A percentile compares a stretch with the other conserved stretches of the same genome.
These are phyloP conservation scores for Camptophora hylomeconis DNA, from an alignment of 2,329 filamentous ascomycete genomes.

Conservation along the genomic window DNA sequence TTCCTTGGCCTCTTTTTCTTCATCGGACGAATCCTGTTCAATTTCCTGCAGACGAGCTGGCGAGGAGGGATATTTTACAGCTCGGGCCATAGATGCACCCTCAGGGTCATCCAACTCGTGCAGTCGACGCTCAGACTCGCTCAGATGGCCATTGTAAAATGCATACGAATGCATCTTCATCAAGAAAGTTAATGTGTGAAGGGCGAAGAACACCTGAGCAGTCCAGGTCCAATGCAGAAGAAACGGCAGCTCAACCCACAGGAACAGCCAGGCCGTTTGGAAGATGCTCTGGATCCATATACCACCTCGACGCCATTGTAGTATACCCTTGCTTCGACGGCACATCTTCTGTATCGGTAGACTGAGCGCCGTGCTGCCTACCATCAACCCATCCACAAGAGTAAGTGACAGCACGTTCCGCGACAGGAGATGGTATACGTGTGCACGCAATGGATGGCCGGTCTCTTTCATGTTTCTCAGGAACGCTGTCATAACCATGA, in stretches of 20 bases:
- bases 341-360: conserved; percentile 62
- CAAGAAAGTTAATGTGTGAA: conserved; percentile 80
- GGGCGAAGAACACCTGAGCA: conserved; percentile 81
- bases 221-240: conserved; percentile 89
- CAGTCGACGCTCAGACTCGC: conserved; percentile 71
- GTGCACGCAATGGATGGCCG: conserved; percentile 68
- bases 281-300: conserved; percentile 71
- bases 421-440: conserved; percentile 80
- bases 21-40: conserved; percentile 20
- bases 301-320: conserved; percentile 68
- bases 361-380: conserved; percentile 56
- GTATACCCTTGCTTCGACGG: conserved; percentile 39
- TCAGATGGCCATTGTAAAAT: conserved; percentile 94
- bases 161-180: conserved; percentile 99
- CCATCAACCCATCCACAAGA: conserved; percentile 75
- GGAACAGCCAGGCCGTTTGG: conserved; percentile 61
- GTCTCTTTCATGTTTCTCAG: conserved; percentile 89
- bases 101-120: conserved; percentile 65
- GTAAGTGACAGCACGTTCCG: conserved; percentile 80
- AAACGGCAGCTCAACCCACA: conserved; percentile 82
- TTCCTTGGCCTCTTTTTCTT: conserved; percentile 28
- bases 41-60: conserved; percentile 19
- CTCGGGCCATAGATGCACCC: conserved; percentile 51
- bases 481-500: conserved; percentile 94
- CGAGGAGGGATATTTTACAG: conserved; percentile 60